Percentiles rank a stretch among this genome's conserved stretches.
These are phyloP conservation scores for Trypanosoma melophagium DNA, from an alignment of 208 protist species.

Conservation along the genomic window DNA sequence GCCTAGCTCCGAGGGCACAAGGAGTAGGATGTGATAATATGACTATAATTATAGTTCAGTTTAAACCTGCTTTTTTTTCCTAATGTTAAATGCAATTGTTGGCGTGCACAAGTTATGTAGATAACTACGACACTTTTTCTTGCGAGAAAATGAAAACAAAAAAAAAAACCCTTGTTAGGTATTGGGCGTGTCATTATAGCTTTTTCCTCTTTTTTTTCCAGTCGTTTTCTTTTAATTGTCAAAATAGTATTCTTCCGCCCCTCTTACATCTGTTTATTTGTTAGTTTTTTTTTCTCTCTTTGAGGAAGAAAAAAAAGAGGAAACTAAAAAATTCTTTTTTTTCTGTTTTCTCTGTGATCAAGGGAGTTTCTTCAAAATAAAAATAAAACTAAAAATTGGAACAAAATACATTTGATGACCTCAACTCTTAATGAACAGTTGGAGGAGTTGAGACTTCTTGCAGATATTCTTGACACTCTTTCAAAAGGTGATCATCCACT, in stretches of 20 bases:
- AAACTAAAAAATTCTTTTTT: no score
- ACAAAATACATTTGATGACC: conserved; percentile 23
- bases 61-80: conserved; percentile 75
- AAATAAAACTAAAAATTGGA: not conserved
- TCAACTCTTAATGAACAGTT: conserved; percentile 21
- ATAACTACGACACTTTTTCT: conserved; percentile 6
- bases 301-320: no score
- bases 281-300: no score
- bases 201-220: not conserved
- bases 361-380: conserved; percentile 3
- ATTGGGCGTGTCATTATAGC: no score
- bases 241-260: no score
- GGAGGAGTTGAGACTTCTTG: conserved; percentile 58
- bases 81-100: conserved; percentile 9
- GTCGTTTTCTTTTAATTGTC: no score
- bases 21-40: conserved; percentile 75
- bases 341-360: no score
- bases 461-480: conserved; percentile 61
- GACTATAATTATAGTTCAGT: conserved; percentile 86
- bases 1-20: conserved; percentile 52
- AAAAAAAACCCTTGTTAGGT: no score
- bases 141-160: not conserved
- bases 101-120: conserved; percentile 10
- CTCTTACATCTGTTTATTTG: no score
- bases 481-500: conserved; percentile 30